Conservation (phyloP, 2,329 filamentous ascomycete genomes). For the Ophiostoma populinum region DNA sequence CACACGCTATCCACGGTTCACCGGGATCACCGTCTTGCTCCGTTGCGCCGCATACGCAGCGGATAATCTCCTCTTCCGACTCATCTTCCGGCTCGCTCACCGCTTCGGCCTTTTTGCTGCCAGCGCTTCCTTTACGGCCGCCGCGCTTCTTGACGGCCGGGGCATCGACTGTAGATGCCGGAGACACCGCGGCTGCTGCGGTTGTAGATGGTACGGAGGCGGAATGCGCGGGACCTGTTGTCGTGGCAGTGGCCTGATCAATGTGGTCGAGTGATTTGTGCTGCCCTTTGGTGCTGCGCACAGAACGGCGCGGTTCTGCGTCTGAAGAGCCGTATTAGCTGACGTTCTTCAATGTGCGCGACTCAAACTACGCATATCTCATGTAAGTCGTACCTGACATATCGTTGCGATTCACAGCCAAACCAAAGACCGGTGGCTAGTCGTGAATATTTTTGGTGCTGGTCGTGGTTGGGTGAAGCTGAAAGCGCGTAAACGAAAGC, state of each 20-base stretch:
- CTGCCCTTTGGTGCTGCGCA: constrained; percentile 90
- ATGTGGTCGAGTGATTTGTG: constrained; percentile 77
- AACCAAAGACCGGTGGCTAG: not conserved
- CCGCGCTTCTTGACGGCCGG: constrained; percentile 34
- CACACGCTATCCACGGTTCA: constrained; percentile 90
- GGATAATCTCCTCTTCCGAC: constrained; percentile 57
- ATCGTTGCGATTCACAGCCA: not conserved
- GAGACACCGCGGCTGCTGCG: constrained; percentile 12
- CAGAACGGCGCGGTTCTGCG: constrained; percentile 76
- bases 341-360: too few relatives aligned
- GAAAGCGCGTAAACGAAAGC: too few relatives aligned
- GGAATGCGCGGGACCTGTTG: not conserved
- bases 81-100: constrained; percentile 33
- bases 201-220: not conserved
- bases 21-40: constrained; percentile 73
- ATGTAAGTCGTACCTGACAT: constrained; percentile 12
- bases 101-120: constrained; percentile 39
- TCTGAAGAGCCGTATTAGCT: constrained; percentile 19
- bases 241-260: constrained; percentile 28
- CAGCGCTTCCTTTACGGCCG: constrained; percentile 25
- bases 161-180: not conserved
- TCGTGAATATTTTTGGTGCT: constrained; percentile 3
- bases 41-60: constrained; percentile 82
- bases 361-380: too few relatives aligned
- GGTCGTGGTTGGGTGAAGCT: too few relatives aligned